phyloP scores from a whole-genome alignment of 108 stramenopile species.

The Aurantiochytrium sp. region DNA sequence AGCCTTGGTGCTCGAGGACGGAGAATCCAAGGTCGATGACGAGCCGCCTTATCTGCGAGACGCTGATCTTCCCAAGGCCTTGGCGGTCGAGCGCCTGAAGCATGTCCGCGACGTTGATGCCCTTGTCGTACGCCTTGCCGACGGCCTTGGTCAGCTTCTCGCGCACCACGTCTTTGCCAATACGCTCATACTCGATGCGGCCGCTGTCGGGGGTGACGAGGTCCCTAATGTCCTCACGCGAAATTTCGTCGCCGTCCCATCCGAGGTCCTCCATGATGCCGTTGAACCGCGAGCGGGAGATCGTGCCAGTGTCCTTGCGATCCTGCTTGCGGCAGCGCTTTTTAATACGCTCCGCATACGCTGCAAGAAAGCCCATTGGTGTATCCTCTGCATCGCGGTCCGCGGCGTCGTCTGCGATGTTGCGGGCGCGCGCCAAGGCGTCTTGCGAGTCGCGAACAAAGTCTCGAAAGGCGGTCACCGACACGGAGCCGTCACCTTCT shows the following conservation, averaged over 20 bases:
- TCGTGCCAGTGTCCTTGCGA: neutral
- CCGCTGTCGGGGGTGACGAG: neutral
- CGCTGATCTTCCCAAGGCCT: neutral
- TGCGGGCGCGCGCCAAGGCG: neutral
- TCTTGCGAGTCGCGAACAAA: neutral
- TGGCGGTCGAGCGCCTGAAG: neutral
- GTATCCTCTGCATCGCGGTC: neutral
- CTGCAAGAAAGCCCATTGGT: neutral
- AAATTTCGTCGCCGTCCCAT: neutral
- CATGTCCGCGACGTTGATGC: neutral
- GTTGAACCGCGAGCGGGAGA: neutral
- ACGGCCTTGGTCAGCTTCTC: neutral
- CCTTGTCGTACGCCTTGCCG: neutral
- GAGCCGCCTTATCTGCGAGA: neutral
- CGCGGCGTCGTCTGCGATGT: neutral
- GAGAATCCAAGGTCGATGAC: neutral
- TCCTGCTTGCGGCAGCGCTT: neutral
- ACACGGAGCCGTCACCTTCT: neutral
- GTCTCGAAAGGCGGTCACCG: neutral
- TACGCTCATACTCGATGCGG: neutral
- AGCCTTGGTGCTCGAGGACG: neutral
- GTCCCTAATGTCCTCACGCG: neutral
- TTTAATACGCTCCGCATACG: neutral
- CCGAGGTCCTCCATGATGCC: neutral
- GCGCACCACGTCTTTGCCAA: neutral